Base-by-base conservation (phyloP, 2,329 filamentous ascomycete genomes). In the Geoglossum cookeanum region DNA sequence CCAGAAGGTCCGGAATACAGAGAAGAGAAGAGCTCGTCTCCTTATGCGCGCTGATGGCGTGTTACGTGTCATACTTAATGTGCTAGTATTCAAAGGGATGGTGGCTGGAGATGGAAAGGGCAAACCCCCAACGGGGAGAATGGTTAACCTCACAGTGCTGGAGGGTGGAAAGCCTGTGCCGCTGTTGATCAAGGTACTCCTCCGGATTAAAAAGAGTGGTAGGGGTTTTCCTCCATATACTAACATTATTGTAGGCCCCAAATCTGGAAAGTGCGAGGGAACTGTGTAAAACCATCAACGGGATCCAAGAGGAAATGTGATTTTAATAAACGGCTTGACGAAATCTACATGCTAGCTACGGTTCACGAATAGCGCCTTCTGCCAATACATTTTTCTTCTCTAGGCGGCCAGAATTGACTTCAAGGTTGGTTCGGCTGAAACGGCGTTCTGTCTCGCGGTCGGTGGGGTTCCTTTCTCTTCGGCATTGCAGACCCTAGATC, bases 1-100 rank as follows among this genome's bases (percentile, higher is more conserved):
- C 22, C 22, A 22, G 22, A 22, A 22, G 22, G 22, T 2, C 22
- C 22, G 22, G 22, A 22, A 22, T 2, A 22, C 22, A 22, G 22
- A 22, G 22, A 22, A 69, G 42, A 68, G 65, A 49, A 74, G 72
- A 60, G 78, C 84, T 29, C 84, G 91, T 47, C 78, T 97, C 62
- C 78, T 97, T 60, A 89, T 96, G 81, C 84, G 91, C 17, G 88
- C 94, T 62, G 90, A 96, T 65, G 88, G 89, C 59, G 92, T 87
- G 0, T 82, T 90, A 64, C 80, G 88, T 27, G 81, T 97, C 57
- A 83, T 95, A 60, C 74, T 97, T 55, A 97, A 97, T 70, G 87
- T 85, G 0, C 80, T 83, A 0, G 76, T 97, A 59, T 79, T 88
- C 59, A 84, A 86, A 58, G 79, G 82, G 4, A 85, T 94, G 78